Evolutionary conservation across 495 filamentous ascomycete species (phyloP).

Genomic region (Trypethelium eluteriae): DNA sequence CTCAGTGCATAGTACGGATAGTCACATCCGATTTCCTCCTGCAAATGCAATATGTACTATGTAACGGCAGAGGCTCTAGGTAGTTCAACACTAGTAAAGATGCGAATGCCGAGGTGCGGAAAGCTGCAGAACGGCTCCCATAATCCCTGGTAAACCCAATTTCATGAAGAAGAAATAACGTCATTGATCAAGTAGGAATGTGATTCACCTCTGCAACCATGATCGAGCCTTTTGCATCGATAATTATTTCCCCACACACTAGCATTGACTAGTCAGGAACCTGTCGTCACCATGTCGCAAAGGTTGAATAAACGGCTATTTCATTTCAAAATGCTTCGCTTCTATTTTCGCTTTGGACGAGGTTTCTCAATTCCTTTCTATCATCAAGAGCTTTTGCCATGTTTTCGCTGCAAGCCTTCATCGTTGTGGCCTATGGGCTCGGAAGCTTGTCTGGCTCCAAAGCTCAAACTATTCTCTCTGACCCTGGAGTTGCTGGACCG

Average conservation of each 20-base stretch:
- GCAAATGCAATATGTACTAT: too few relatives aligned
- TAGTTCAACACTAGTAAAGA: too few relatives aligned
- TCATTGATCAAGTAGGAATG: constrained; percentile 5
- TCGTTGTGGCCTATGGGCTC: not conserved
- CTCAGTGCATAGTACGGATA: too few relatives aligned
- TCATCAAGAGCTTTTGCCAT: not conserved
- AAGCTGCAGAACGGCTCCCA: not conserved
- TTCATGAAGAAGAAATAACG: not conserved
- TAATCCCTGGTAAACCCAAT: not conserved
- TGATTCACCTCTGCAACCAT: not conserved
- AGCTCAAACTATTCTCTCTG: constrained; percentile 4
- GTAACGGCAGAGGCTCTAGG: too few relatives aligned
- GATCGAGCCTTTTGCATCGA: not conserved
- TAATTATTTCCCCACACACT: constrained; percentile 7
- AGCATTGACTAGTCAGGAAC: constrained; percentile 1
- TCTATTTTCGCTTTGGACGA: not conserved
- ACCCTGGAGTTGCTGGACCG: constrained; percentile 20
- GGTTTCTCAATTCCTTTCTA: not conserved
- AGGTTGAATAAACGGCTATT: not conserved
- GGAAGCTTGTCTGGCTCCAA: not conserved
- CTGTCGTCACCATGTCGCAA: constrained; percentile 8
- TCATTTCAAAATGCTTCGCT: not conserved
- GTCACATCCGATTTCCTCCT: too few relatives aligned
- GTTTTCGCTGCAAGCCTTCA: not conserved
- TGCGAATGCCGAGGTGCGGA: too few relatives aligned